These are phyloP conservation scores for Hamamelis virginiana DNA, from an alignment of 164 flowering plant genomes.

Conservation along the genomic window DNA sequence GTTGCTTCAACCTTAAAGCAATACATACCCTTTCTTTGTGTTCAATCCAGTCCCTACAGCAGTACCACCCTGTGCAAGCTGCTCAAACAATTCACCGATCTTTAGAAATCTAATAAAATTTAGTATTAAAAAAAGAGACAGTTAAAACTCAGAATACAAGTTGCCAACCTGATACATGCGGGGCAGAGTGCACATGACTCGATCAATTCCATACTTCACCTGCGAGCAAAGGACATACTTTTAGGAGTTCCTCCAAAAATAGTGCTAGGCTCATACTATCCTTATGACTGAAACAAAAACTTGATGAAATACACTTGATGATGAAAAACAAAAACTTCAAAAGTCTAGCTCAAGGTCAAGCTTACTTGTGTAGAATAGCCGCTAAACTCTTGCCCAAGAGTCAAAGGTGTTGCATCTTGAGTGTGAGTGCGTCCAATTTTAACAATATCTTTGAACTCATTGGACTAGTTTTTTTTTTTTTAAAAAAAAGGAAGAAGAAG, in stretches of 20 bases:
- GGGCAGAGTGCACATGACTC: conserved; percentile 75
- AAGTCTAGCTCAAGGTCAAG: not conserved
- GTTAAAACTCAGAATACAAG: not conserved
- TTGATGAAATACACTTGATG: not conserved
- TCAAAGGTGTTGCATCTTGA: conserved; percentile 99
- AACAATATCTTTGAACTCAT: conserved; percentile 87
- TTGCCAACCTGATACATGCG: conserved; percentile 84
- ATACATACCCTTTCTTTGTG: conserved; percentile 88
- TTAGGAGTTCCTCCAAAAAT: conserved; percentile 8
- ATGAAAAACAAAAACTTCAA: not conserved
- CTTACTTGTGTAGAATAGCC: conserved; percentile 94
- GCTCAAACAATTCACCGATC: conserved; percentile 24
- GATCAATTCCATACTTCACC: conserved; percentile 92
- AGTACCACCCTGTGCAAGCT: conserved; percentile 99
- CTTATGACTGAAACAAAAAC: not conserved
- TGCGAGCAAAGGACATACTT: conserved; percentile 25
- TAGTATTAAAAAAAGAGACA: not conserved
- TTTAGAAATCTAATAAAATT: conserved; percentile 17
- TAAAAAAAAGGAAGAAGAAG: not conserved
- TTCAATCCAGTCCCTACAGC: conserved; percentile 99
- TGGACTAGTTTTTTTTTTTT: too few species aligned
- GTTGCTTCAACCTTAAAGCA: not conserved
- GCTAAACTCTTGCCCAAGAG: conserved; percentile 98
- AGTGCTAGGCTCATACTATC: not conserved
- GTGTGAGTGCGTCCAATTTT: conserved; percentile 99